phyloP scores from a whole-genome alignment of 352 stramenopile species.

The Globisporangium iwayamae region DNA sequence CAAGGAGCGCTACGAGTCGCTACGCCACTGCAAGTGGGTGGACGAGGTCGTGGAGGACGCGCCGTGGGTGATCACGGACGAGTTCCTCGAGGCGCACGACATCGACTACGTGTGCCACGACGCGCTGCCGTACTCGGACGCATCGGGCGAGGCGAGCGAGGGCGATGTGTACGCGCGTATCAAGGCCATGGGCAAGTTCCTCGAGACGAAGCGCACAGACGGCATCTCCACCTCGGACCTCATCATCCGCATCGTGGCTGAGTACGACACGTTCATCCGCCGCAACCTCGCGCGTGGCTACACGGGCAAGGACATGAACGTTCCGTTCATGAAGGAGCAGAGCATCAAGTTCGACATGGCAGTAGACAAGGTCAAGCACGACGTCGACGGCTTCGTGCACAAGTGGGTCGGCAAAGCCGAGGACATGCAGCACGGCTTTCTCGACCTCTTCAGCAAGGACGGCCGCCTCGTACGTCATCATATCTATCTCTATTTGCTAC shows the following conservation, averaged over 20 bases:
- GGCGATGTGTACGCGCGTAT: too few relatives aligned
- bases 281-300: conserved; percentile 88
- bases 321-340: conserved; percentile 86
- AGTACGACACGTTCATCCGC: conserved; percentile 92
- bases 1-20: too few relatives aligned
- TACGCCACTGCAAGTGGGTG: too few relatives aligned
- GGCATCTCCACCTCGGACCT: conserved; percentile 88
- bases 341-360: conserved; percentile 87
- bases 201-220: conserved; percentile 53
- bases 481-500: background rate
- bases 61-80: too few relatives aligned
- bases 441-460: background rate
- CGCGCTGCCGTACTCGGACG: too few relatives aligned
- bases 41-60: too few relatives aligned
- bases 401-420: conserved; percentile 78
- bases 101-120: too few relatives aligned
- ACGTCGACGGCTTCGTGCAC: conserved; percentile 74
- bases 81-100: too few relatives aligned
- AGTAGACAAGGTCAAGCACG: conserved; percentile 66
- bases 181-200: too few relatives aligned
- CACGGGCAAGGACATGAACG: conserved; percentile 91
- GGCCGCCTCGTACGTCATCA: background rate
- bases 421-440: conserved; percentile 31
- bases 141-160: too few relatives aligned
- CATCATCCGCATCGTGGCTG: conserved; percentile 88